Evolutionary conservation across 148 eudicot species (phyloP).

Genomic region (Heliamphora exappendiculata): DNA sequence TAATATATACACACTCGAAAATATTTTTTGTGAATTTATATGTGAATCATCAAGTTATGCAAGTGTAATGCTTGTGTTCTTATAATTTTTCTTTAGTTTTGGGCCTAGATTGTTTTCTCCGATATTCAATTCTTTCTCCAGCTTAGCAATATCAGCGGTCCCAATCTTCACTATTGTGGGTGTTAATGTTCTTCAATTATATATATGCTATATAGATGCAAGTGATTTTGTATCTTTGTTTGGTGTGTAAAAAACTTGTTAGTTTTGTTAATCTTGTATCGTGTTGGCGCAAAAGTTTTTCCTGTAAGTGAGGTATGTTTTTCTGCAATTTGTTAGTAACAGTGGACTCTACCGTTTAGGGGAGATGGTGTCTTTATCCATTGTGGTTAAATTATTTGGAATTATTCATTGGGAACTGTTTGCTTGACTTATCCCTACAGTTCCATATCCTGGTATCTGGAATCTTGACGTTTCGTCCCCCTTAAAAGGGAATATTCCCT

Average conservation of each 20-base stretch:
- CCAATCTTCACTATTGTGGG: not conserved
- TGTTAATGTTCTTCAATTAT: too few relatives aligned
- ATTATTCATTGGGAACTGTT: constrained; percentile 5
- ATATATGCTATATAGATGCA: not conserved
- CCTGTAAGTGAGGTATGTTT: not conserved
- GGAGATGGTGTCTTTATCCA: constrained; percentile 10
- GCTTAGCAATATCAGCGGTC: not conserved
- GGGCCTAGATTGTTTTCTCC: not conserved
- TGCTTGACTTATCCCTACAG: constrained; percentile 11
- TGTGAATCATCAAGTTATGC: not conserved
- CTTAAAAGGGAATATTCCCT: constrained; percentile 15
- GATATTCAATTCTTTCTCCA: not conserved
- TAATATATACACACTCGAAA: not conserved
- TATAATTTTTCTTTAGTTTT: not conserved
- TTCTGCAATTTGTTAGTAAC: not conserved
- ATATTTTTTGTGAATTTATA: not conserved
- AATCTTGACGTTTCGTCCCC: constrained; percentile 6
- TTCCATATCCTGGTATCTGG: constrained; percentile 10
- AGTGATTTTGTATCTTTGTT: not conserved
- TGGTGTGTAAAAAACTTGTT: not conserved
- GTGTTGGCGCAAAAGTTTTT: not conserved
- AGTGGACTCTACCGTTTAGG: not conserved
- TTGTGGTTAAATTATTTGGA: not conserved
- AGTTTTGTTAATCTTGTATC: not conserved
- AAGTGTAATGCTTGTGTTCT: not conserved